Evolutionary conservation across 1,284 basidiomycete species (phyloP), one percentile per base, ranked within the genome.

Genomic region (Apiotrichum siamense): DNA sequence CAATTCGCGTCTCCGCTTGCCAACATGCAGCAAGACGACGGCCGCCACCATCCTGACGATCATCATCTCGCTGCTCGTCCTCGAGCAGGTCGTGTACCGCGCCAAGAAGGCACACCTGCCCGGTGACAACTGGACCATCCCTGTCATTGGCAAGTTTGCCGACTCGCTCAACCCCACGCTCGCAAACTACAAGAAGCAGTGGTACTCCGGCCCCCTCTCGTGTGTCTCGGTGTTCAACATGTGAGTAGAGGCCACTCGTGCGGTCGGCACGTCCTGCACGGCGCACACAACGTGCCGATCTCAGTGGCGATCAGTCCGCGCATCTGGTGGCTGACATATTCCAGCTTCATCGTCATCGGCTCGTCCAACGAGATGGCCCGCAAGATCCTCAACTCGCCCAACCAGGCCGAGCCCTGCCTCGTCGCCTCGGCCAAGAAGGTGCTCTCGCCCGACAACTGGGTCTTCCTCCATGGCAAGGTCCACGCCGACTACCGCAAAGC

Each of bases 271-370:
- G n/a, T 78, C 9, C 41, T 15, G 6, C 21, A 26, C 36, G 36
- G 11, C 36, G 23, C 18, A n/a, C 18, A 6, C 12, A 15, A 13
- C n/a, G 13, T 7, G 12, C 23, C 23, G 38, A 40, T 20, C 10
- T 26, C 7, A 4, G 39, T 6, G 17, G 7, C 25, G 17, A 7
- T 27, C n/a, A n/a, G n/a, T n/a, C n/a, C n/a, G n/a, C n/a, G n/a
- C n/a, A n/a, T n/a, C n/a, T n/a, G n/a, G n/a, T n/a, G n/a, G 17
- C 42, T 43, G 18, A 49, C 25, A 9, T 1, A 6, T 23, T 12
- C n/a, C 61, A 96, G 92, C 64, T 97, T 96, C 75, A 96, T 97
- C 68, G 92, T 97, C 63, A 92, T 96, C 81, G 89, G 90, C 21
- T 88, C 92, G 13, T 85, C 87, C 4, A 96, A 90, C 65, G 85